phyloP scores from a whole-genome alignment of 2,329 filamentous ascomycete species.

The Aspergillus spinulosporus region DNA sequence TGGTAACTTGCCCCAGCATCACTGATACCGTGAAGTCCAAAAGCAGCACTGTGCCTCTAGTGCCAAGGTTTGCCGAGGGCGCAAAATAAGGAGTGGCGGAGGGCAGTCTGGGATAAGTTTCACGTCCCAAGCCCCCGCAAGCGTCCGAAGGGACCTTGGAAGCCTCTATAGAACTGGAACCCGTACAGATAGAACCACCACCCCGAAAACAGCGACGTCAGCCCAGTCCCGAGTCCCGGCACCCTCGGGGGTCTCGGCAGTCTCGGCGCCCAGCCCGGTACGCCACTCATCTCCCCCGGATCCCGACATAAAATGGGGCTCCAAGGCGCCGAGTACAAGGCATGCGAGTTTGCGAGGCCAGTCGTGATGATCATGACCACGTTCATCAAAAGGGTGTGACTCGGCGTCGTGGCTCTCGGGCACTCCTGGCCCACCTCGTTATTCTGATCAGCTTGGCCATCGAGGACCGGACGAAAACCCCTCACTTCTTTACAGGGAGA shows the following conservation, averaged over 20 bases:
- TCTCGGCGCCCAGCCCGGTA: conserved; percentile 3
- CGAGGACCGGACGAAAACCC: neutral
- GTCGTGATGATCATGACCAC: conserved; percentile 2
- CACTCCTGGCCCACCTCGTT: neutral
- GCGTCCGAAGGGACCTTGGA: no score
- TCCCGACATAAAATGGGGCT: neutral
- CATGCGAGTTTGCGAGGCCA: neutral
- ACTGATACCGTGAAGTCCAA: no score
- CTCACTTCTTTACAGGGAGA: neutral
- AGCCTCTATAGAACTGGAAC: no score
- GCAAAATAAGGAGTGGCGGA: neutral
- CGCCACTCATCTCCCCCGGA: conserved; percentile 8
- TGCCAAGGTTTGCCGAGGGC: neutral
- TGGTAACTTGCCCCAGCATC: no score
- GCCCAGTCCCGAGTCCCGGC: neutral
- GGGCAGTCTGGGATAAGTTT: no score
- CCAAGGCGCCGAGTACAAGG: neutral
- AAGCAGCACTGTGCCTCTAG: neutral
- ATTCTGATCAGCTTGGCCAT: neutral
- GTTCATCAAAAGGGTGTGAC: neutral
- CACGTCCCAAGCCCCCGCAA: no score
- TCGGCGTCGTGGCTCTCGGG: neutral
- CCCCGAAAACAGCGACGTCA: neutral
- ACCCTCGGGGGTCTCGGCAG: neutral
- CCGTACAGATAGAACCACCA: neutral